A percentile compares a stretch with the other conserved stretches of the same genome.
phyloP scores from a whole-genome alignment of 208 protist genomes.

The Naegleria fowleri region DNA sequence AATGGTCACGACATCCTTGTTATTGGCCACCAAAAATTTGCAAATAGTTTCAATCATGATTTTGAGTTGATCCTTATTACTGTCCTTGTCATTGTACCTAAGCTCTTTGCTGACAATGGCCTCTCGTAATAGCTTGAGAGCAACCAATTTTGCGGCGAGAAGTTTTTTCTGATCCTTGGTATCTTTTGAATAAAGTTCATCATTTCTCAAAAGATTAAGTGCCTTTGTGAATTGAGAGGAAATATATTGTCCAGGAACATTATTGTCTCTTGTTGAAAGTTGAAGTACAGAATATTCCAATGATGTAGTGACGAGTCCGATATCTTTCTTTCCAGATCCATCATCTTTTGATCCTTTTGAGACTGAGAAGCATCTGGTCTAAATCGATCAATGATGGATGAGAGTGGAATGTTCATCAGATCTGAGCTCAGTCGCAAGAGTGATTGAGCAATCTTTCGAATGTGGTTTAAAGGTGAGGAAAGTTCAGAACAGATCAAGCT shows the following conservation, averaged over 20 bases:
- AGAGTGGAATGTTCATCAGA: not conserved
- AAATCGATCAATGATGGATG: not conserved
- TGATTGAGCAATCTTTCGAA: not conserved
- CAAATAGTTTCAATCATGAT: constrained; percentile 16
- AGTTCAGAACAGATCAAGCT: not conserved
- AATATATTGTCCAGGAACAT: not conserved
- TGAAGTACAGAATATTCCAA: not conserved
- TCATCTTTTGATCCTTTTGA: not conserved
- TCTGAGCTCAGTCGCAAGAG: not conserved
- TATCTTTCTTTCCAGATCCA: not conserved
- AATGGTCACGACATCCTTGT: not conserved
- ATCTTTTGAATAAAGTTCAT: not conserved
- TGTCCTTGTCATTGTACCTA: not conserved
- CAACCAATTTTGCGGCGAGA: not conserved
- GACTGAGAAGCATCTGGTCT: not conserved
- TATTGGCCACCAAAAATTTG: not conserved
- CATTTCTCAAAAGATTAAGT: not conserved
- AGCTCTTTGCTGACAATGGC: not conserved
- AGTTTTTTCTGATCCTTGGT: not conserved
- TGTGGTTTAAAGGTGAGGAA: not conserved
- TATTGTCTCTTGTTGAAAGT: not conserved
- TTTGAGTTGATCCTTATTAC: not conserved
- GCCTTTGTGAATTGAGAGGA: not conserved
- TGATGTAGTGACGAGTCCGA: not conserved
- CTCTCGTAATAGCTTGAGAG: not conserved